phyloP scores from a whole-genome alignment of 768 basidiomycete species.

The Tricholoma flavovirens region DNA sequence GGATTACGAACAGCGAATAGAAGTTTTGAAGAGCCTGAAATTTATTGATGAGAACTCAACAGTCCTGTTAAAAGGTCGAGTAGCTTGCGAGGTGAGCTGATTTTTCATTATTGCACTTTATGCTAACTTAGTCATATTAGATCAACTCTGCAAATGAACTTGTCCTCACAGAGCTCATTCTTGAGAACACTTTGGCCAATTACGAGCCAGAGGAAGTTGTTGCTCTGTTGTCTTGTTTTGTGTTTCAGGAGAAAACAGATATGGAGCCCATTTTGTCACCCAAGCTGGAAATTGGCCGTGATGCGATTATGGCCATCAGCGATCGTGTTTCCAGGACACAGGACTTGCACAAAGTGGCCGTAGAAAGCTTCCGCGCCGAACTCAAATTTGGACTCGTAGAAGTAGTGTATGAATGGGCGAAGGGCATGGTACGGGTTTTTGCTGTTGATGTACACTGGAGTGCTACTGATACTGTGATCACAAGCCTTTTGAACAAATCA shows the following conservation, averaged over 20 bases:
- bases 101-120: background rate
- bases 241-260: slow-evolving; percentile 98
- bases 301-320: slow-evolving; percentile 69
- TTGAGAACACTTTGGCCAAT: slow-evolving; percentile 87
- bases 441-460: background rate
- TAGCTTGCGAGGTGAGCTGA: slow-evolving; percentile 85
- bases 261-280: slow-evolving; percentile 77
- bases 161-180: slow-evolving; percentile 90
- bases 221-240: slow-evolving; percentile 91
- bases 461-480: background rate
- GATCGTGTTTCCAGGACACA: slow-evolving; percentile 80
- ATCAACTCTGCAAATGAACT: slow-evolving; percentile 99
- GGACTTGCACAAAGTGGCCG: slow-evolving; percentile 69
- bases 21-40: slow-evolving; percentile 83
- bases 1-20: slow-evolving; percentile 93
- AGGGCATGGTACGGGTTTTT: slow-evolving; percentile 77
- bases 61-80: slow-evolving; percentile 91
- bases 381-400: slow-evolving; percentile 92
- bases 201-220: slow-evolving; percentile 97
- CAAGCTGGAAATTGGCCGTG: slow-evolving; percentile 75
- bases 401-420: slow-evolving; percentile 99
- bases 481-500: slow-evolving; percentile 91
- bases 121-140: slow-evolving; percentile 32
- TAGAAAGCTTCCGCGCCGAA: slow-evolving; percentile 69
- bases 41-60: slow-evolving; percentile 97